Percentiles rank a stretch among this genome's conserved stretches.
phyloP scores from a whole-genome alignment of 768 basidiomycete species.

The Suillus fuscotomentosus region DNA sequence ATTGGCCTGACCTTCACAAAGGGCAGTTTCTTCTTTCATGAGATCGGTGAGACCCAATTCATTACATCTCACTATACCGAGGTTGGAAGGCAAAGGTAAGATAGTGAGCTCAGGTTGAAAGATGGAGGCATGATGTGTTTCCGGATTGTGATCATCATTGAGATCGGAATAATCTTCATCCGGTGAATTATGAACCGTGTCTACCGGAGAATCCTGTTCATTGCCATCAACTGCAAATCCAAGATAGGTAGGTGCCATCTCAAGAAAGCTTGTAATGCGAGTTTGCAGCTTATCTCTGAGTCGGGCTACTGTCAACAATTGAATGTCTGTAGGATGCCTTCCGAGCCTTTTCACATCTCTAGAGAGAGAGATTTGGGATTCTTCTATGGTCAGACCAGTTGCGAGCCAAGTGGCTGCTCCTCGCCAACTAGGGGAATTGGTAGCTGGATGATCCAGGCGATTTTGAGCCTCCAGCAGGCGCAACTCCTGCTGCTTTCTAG shows the following conservation, averaged over 20 bases:
- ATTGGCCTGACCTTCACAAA: constrained; percentile 15
- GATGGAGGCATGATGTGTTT: background rate
- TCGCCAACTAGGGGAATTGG: no score
- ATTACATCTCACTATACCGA: background rate
- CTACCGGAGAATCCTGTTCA: background rate
- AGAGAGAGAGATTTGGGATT: no score
- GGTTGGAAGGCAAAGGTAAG: constrained; percentile 1
- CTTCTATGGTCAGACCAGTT: no score
- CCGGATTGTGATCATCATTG: background rate
- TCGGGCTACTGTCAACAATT: no score
- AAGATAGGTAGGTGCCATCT: background rate
- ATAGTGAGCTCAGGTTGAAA: background rate
- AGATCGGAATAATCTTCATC: background rate
- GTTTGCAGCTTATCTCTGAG: no score
- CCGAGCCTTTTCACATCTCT: no score
- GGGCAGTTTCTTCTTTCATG: constrained; percentile 8
- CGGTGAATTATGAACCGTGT: no score
- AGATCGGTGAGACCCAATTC: background rate
- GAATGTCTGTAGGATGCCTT: no score
- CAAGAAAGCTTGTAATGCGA: background rate
- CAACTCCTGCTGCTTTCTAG: no score
- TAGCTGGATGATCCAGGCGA: no score
- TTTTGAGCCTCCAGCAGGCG: no score
- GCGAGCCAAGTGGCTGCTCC: no score
- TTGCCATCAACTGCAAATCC: background rate